These are phyloP conservation scores for Coffea humblotiana DNA, from an alignment of 305 asterid genomes.

Conservation along the genomic window DNA sequence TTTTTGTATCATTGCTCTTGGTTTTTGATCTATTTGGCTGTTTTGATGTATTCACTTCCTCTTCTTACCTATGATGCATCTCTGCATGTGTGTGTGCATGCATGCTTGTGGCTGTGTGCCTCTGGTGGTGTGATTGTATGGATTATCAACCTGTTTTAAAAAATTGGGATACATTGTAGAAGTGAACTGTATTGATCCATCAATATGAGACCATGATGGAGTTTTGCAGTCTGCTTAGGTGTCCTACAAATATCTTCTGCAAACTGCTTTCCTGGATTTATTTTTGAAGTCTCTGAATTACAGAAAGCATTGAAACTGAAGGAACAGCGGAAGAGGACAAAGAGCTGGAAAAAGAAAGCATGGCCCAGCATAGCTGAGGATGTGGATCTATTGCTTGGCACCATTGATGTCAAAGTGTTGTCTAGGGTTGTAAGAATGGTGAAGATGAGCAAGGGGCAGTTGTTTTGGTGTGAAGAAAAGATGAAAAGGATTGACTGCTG, in stretches of 20 bases:
- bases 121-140: background rate
- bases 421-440: conserved; percentile 62
- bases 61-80: background rate
- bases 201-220: background rate
- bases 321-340: conserved; percentile 66
- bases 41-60: background rate
- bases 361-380: conserved; percentile 64
- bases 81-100: background rate
- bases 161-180: background rate
- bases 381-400: conserved; percentile 66
- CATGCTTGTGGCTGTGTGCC: background rate
- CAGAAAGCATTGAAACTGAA: conserved; percentile 82
- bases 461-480: conserved; percentile 92
- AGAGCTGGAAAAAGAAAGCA: conserved; percentile 56
- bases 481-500: conserved; percentile 63
- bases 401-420: conserved; percentile 64
- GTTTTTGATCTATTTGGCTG: background rate
- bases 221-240: background rate
- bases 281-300: conserved; percentile 17
- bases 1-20: background rate
- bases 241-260: background rate
- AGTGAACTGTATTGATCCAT: background rate
- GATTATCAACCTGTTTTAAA: background rate
- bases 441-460: conserved; percentile 63
- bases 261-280: background rate